These are phyloP conservation scores for Microthyrium microscopicum DNA, from an alignment of 2,329 filamentous ascomycete genomes.

Conservation along the genomic window DNA sequence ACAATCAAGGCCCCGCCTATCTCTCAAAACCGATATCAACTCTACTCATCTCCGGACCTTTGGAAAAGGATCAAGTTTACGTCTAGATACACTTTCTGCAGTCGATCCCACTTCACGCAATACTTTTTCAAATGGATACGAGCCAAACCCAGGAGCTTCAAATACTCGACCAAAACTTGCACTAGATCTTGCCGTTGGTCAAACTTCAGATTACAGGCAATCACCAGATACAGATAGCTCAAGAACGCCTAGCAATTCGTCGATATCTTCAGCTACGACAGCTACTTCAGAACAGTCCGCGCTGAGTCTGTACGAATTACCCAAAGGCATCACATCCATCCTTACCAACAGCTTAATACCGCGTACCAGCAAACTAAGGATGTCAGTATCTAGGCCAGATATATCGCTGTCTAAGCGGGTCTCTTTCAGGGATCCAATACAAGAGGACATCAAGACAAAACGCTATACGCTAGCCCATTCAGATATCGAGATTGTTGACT, in stretches of 20 bases:
- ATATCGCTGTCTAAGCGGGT: constrained; percentile 41
- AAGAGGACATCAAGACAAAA: constrained; percentile 41
- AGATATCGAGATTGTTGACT: constrained; percentile 32
- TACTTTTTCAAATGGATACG: constrained; percentile 44
- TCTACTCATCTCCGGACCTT: constrained; percentile 32
- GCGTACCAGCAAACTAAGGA: constrained; percentile 18
- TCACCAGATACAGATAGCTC: constrained; percentile 10
- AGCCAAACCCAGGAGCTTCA: constrained; percentile 15
- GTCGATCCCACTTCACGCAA: constrained; percentile 44
- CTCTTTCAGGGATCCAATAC: constrained; percentile 36
- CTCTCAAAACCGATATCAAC: constrained; percentile 46
- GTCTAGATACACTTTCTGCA: constrained; percentile 36
- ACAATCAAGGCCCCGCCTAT: constrained; percentile 44
- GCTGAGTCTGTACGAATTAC: constrained; percentile 28
- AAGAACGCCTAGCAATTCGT: constrained; percentile 17
- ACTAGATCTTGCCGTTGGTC: constrained; percentile 16
- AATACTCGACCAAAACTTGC: constrained; percentile 15
- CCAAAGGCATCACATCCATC: constrained; percentile 29
- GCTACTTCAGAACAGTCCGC: constrained; percentile 24
- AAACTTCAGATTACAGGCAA: constrained; percentile 4
- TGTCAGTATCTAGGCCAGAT: neutral
- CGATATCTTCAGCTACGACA: constrained; percentile 16
- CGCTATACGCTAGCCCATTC: constrained; percentile 39
- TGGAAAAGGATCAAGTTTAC: constrained; percentile 33
- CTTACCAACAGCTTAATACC: constrained; percentile 27